Base-by-base conservation (phyloP, 305 asterid species). In the Fraxinus velutina region DNA sequence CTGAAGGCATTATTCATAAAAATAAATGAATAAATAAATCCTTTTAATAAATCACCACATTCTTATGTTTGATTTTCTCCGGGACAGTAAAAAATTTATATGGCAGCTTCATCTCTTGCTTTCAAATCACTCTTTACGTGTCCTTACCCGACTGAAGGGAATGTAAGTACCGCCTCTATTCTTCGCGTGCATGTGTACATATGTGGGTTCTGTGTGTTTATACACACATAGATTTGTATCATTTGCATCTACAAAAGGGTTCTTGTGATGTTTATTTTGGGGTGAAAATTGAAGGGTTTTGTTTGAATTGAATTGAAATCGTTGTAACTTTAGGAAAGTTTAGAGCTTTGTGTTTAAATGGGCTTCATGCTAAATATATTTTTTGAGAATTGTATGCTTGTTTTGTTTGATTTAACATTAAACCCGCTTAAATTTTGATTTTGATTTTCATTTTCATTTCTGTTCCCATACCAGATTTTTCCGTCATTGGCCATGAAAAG, bases 31-130 rank as follows among this genome's bases (percentile, higher is more conserved):
- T 50, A 17, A 55, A 55, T 55, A 17, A 55, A 55, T 55, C 27
- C 27, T 55, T 17, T 6, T 55, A 55, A 62, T 22, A 62, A 2
- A 64, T 64, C 36, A 1, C 6, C 39, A 37, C 8, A 17, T 22
- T 30, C 64, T 30, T 77, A 1, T 76, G 27, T 27, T 24, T 36
- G 32, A 34, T 47, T n/a, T 0, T 50, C 76, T 68, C 68, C 78
- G 37, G 9, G 17, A 13, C 29, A 36, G 80, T 68, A 36, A 50
- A 30, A 27, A 76, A 47, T 30, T 72, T 71, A 64, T 66, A 87
- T 89, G 92, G 89, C 85, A 90, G 87, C 91, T 42, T 84, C 85
- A 78, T 78, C 91, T 81, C 8, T 85, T 80, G 86, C 87, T 79
- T 88, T 87, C 84, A 83, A 84, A 83, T 90, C 92, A 72, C 52